Percentiles rank a stretch among this genome's conserved stretches.
phyloP scores from a whole-genome alignment of 495 filamentous ascomycete genomes.

The Penicillium coprophilum region DNA sequence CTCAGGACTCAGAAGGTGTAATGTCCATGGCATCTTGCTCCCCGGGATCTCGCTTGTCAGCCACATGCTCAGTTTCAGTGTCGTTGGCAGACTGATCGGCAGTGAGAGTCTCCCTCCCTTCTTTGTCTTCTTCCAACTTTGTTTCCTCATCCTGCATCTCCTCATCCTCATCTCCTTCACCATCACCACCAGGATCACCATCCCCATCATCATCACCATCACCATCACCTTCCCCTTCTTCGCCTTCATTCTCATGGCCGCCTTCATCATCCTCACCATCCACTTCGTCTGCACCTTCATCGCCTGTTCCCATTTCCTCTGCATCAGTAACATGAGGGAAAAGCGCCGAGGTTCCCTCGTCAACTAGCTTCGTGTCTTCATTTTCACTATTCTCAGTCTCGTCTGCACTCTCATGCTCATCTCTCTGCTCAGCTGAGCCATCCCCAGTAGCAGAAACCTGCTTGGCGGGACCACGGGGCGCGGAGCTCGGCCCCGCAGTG shows the following conservation, averaged over 20 bases:
- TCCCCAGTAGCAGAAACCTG: constrained; percentile 17
- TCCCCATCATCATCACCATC: constrained; percentile 11
- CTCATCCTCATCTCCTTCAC: constrained; percentile 22
- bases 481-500: constrained; percentile 22
- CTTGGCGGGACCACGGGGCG: constrained; percentile 10
- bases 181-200: constrained; percentile 21
- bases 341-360: constrained; percentile 31
- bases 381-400: constrained; percentile 79
- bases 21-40: constrained; percentile 23
- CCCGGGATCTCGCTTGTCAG: constrained; percentile 19
- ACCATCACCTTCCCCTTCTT: constrained; percentile 16
- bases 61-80: constrained; percentile 16
- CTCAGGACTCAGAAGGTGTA: constrained; percentile 8
- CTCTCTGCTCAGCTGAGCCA: constrained; percentile 28
- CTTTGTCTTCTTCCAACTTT: constrained; percentile 21
- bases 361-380: constrained; percentile 52
- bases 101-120: constrained; percentile 17
- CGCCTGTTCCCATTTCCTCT: constrained; percentile 29
- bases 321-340: constrained; percentile 42
- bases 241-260: constrained; percentile 19
- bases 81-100: constrained; percentile 14
- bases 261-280: constrained; percentile 64
- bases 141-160: constrained; percentile 27
- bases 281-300: constrained; percentile 23
- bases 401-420: constrained; percentile 69